Base-by-base conservation (phyloP, 108 stramenopile species). In the Cyclostephanos invisitatus region DNA sequence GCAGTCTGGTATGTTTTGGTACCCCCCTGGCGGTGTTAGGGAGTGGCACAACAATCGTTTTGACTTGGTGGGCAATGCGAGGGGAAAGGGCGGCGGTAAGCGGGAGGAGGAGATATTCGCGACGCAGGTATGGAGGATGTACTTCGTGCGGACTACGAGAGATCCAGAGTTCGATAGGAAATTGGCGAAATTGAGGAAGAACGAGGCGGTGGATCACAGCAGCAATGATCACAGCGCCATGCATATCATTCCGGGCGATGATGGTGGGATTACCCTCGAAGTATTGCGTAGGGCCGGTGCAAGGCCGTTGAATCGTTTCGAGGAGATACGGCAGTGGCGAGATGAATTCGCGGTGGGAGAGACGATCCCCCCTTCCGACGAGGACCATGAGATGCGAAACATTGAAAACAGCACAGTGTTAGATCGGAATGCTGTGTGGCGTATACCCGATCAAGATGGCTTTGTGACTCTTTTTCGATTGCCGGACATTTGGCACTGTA, bases 121-220 rank as follows among this genome's bases (percentile, higher is more conserved):
- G 15, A 80, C 64, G 59, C 79, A 80, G 47, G 67, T 66, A 24
- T 80, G 79, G 79, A 60, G 79, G 8, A 80, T 80, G 73, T 80
- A 80, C 46, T 59, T 66, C 44, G 68, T 80, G 11, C 21, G 79
- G 50, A 73, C 72, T 24, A 68, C 60, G 53, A 53, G 90, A n/a
- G 87, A 91, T 53, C 82, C 85, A 70, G 83, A 87, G 25, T 87
- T 90, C 38, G 91, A 90, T 83, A 80, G 76, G 38, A 86, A 86
- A 35, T 55, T 91, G 56, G 80, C 79, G 7, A 72, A 77, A 25
- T 47, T 90, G 62, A 88, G 80, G 20, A 84, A 90, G 59, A 80
- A 12, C 21, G 48, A 25, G 40, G 56, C 15, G 22, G 62, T 32
- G 72, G 82, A 73, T 80, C 67, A 27, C 24, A 50, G 28, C n/a